These are phyloP conservation scores for Vaccinium myrtillus DNA, from an alignment of 148 eudicot genomes.

Conservation along the genomic window DNA sequence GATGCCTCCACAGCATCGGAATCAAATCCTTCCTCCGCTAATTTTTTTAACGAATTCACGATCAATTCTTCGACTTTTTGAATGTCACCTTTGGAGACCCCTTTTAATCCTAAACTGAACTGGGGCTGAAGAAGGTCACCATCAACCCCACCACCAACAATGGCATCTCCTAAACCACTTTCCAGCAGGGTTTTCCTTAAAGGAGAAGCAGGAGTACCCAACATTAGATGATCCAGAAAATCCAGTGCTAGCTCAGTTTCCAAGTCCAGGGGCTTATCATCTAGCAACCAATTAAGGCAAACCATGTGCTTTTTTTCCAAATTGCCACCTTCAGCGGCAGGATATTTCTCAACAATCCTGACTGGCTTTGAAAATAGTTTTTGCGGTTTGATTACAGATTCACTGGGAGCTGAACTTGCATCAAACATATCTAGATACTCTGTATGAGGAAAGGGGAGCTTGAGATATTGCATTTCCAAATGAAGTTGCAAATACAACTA, in stretches of 20 bases:
- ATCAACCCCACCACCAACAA: slow-evolving; percentile 91
- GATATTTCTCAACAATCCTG: slow-evolving; percentile 82
- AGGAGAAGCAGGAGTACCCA: slow-evolving; percentile 99
- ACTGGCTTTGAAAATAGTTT: slow-evolving; percentile 75
- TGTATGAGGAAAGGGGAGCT: slow-evolving; percentile 30
- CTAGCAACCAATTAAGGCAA: slow-evolving; percentile 94
- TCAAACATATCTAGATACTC: slow-evolving; percentile 92
- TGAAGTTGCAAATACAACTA: background rate
- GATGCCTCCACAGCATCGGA: slow-evolving; percentile 94
- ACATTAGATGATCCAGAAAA: slow-evolving; percentile 82
- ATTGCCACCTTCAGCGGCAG: slow-evolving; percentile 89
- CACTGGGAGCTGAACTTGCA: slow-evolving; percentile 69
- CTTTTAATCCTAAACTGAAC: slow-evolving; percentile 91
- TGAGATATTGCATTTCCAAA: slow-evolving; percentile 4
- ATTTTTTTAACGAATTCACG: slow-evolving; percentile 53
- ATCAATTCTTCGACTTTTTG: slow-evolving; percentile 84
- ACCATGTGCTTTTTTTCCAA: slow-evolving; percentile 93
- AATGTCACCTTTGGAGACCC: slow-evolving; percentile 79
- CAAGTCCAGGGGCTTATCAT: slow-evolving; percentile 79
- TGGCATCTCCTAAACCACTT: slow-evolving; percentile 96
- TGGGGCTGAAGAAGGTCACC: slow-evolving; percentile 92
- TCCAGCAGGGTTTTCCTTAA: slow-evolving; percentile 88
- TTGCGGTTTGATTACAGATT: slow-evolving; percentile 68
- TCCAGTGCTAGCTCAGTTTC: slow-evolving; percentile 90
- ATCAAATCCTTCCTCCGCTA: slow-evolving; percentile 81